Conservation (phyloP, 495 filamentous ascomycete genomes). For the Hypomontagnella monticulosa region DNA sequence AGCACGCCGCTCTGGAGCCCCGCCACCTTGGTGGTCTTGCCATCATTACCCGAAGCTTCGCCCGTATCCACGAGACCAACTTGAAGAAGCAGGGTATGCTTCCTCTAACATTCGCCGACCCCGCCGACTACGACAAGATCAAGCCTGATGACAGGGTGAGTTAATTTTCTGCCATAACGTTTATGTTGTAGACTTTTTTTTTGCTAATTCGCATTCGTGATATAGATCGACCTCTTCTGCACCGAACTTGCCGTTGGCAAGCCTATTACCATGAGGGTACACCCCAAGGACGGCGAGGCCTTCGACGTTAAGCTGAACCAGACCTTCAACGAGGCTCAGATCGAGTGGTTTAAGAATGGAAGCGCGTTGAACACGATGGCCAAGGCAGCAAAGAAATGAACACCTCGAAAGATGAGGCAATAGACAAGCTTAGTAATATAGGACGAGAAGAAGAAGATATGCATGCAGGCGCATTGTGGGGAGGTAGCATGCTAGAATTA, state of each 20-base stretch:
- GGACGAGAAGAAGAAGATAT: slow-evolving; percentile 33
- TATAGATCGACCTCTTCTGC: slow-evolving; percentile 79
- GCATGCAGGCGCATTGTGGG: slow-evolving; percentile 45
- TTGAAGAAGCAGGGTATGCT: slow-evolving; percentile 99
- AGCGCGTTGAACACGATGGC: slow-evolving; percentile 98
- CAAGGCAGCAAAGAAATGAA: slow-evolving; percentile 60
- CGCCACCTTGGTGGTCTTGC: slow-evolving; percentile 96
- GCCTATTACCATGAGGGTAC: slow-evolving; percentile 90
- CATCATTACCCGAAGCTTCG: slow-evolving; percentile 95
- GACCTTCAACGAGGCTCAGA: slow-evolving; percentile 97
- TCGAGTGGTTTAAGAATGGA: slow-evolving; percentile 98
- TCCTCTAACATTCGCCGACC: slow-evolving; percentile 92
- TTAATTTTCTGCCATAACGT: slow-evolving; percentile 9
- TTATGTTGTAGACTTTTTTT: background rate
- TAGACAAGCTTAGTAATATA: slow-evolving; percentile 21
- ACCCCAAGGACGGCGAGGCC: slow-evolving; percentile 81
- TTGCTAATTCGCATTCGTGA: slow-evolving; percentile 9
- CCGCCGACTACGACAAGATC: slow-evolving; percentile 98
- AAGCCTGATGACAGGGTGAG: slow-evolving; percentile 81
- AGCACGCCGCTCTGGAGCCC: slow-evolving; percentile 97
- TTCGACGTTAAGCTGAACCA: slow-evolving; percentile 88
- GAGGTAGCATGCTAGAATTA: slow-evolving; percentile 42
- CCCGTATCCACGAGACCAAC: slow-evolving; percentile 99
- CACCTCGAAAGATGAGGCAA: background rate
- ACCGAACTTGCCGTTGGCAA: slow-evolving; percentile 93